Base-by-base conservation (phyloP, 2,329 filamentous ascomycete genomes). In the Penicillium nordicum region DNA sequence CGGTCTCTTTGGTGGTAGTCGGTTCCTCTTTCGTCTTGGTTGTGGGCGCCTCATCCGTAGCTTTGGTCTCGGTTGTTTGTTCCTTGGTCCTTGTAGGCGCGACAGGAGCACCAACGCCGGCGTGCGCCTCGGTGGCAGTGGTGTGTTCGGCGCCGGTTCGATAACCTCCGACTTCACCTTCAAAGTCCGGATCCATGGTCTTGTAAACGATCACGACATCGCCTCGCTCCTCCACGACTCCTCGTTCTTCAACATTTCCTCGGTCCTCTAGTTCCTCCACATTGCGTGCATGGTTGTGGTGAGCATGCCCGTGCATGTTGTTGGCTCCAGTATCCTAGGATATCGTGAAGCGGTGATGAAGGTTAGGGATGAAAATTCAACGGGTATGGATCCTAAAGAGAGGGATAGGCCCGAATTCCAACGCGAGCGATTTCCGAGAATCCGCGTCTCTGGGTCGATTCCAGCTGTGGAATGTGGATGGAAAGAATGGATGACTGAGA, bases 151-250 rank as follows among this genome's bases (percentile, higher is more conserved):
- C 38, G 67, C 55, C 21, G 10, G 80, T 82, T 14, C 72, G 72
- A 63, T 78, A 81, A 57, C 79, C 79, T 53, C 72, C 80, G 57
- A 82, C 72, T 2, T 74, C 73, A 27, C 80, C 82, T 16, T 74
- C 70, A 61, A 83, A 85, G 38, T 82, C 84, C 52, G 79, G 74
- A 23, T 75, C 63, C 30, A 79, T 74, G 0, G 82, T 84, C 44
- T 82, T 75, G 67, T 83, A 81, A 41, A 84, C 75, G 40, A 81
- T 69, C 12, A 60, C 57, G 14, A 68, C 55, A 57, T 57, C 46
- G 32, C 56, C 37, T 45, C 50, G 38, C 42, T 51, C 36, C 49
- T 59, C 38, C 29, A 48, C 0, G 12, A 47, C n/a, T 38, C 56
- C 40, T 50, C 53, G 32, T 34, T 38, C 56, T 14, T 62, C 55